Conservation (phyloP, 306 rosid genomes). For the Fragaria ananassa region DNA sequence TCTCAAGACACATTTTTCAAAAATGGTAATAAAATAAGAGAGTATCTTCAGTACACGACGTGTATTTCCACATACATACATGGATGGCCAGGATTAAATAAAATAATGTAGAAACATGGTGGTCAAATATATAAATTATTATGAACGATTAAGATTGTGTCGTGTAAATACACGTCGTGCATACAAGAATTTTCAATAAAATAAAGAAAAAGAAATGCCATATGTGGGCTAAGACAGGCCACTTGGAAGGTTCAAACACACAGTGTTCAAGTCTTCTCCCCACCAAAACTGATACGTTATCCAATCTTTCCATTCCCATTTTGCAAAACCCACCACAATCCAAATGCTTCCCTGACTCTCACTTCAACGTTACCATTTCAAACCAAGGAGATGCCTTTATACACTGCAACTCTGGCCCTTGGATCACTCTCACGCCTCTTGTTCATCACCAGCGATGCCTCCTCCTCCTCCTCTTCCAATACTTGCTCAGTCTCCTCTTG, state of each 20-base stretch:
- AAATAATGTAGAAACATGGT: no score
- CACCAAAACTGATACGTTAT: constrained; percentile 7
- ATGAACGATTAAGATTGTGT: no score
- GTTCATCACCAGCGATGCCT: constrained; percentile 29
- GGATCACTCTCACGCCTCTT: constrained; percentile 39
- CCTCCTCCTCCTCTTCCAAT: not conserved
- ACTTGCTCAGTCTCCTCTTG: constrained; percentile 18
- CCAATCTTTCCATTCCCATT: not conserved
- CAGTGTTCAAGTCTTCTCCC: not conserved
- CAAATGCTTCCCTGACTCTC: not conserved
- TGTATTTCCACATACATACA: no score
- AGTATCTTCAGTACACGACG: no score
- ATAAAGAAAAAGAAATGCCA: not conserved
- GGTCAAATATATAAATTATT: no score
- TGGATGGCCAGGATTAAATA: no score
- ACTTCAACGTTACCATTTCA: not conserved
- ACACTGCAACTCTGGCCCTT: constrained; percentile 35
- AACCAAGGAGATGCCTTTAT: constrained; percentile 39
- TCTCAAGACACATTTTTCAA: not conserved
- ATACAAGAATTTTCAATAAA: no score
- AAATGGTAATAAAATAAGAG: no score
- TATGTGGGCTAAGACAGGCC: constrained; percentile 34
- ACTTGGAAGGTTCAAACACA: constrained; percentile 15
- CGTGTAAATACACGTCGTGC: no score
- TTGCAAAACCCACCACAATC: not conserved